A percentile compares a stretch with the other conserved stretches of the same genome.
phyloP scores from a whole-genome alignment of 2,329 filamentous ascomycete genomes.

The Monosporascus sp. region DNA sequence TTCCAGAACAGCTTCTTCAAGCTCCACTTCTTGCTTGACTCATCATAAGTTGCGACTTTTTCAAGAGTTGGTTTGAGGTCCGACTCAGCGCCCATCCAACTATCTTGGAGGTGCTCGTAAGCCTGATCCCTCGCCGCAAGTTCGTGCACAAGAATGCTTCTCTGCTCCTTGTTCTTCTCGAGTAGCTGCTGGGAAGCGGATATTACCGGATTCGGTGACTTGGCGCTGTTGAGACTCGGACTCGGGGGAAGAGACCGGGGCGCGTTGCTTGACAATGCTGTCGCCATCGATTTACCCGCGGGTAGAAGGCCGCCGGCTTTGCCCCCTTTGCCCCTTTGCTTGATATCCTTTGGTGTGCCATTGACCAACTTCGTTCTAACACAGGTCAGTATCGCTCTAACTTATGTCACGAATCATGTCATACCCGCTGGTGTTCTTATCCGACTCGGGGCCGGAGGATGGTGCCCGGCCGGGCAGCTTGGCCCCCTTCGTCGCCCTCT shows the following conservation, averaged over 20 bases:
- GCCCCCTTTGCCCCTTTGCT: constrained; percentile 15
- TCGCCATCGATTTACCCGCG: constrained; percentile 35
- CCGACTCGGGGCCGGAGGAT: constrained; percentile 37
- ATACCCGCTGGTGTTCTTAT: constrained; percentile 42
- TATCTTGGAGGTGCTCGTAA: constrained; percentile 42
- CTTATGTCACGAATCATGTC: constrained; percentile 9
- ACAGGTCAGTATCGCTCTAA: constrained; percentile 23
- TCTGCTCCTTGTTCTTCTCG: constrained; percentile 49
- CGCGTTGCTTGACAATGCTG: constrained; percentile 35
- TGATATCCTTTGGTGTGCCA: constrained; percentile 17
- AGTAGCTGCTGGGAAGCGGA: constrained; percentile 47
- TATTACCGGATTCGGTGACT: constrained; percentile 48
- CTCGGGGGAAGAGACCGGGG: constrained; percentile 47
- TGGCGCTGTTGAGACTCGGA: constrained; percentile 49
- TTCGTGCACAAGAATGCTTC: constrained; percentile 53
- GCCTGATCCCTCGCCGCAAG: constrained; percentile 50
- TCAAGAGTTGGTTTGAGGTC: constrained; percentile 50
- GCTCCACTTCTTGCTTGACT: constrained; percentile 45
- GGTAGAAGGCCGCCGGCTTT: constrained; percentile 20
- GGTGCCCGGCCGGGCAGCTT: constrained; percentile 28
- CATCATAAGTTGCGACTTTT: constrained; percentile 53
- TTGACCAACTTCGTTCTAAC: constrained; percentile 36
- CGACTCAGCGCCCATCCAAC: constrained; percentile 46
- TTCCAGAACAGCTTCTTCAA: constrained; percentile 55
- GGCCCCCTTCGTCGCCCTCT: constrained; percentile 25